Percentiles rank a stretch among this genome's conserved stretches.
These are phyloP conservation scores for Suillus decipiens DNA, from an alignment of 768 basidiomycete species.

Conservation along the genomic window DNA sequence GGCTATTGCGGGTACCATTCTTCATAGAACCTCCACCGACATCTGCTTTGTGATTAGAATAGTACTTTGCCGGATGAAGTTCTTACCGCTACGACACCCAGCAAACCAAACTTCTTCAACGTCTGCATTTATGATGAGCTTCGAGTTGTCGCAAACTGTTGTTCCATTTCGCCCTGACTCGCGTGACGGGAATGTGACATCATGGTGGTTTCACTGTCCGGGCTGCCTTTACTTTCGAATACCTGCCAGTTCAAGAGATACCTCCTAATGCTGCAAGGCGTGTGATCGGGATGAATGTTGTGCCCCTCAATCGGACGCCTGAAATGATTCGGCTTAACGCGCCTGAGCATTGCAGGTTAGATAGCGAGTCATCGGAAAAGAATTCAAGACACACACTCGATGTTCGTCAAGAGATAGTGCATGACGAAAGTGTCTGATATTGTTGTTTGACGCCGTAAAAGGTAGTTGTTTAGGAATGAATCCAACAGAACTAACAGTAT, in stretches of 20 bases:
- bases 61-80: not conserved
- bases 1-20: constrained; percentile 56
- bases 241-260: constrained; percentile 16
- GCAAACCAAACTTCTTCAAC: constrained; percentile 83
- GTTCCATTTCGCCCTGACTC: constrained; percentile 41
- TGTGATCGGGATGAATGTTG: constrained; percentile 48
- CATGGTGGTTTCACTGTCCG: constrained; percentile 4
- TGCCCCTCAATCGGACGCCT: constrained; percentile 45
- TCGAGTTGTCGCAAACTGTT: constrained; percentile 32
- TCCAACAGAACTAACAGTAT: constrained; percentile 73
- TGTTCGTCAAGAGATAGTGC: constrained; percentile 71
- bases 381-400: constrained; percentile 40
- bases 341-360: constrained; percentile 26
- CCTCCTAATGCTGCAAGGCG: constrained; percentile 39
- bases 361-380: constrained; percentile 37
- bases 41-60: constrained; percentile 41
- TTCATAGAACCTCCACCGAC: constrained; percentile 72
- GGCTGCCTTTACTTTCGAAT: constrained; percentile 4
- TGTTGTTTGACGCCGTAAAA: constrained; percentile 62
- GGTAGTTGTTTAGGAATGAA: constrained; percentile 63
- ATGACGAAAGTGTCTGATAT: constrained; percentile 68
- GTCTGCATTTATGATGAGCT: constrained; percentile 43
- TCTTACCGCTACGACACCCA: constrained; percentile 69
- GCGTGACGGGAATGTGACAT: constrained; percentile 12
- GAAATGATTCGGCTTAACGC: constrained; percentile 37